Evolutionary conservation across 495 filamentous ascomycete genomes (phyloP).

Genomic region (Evernia prunastri): DNA sequence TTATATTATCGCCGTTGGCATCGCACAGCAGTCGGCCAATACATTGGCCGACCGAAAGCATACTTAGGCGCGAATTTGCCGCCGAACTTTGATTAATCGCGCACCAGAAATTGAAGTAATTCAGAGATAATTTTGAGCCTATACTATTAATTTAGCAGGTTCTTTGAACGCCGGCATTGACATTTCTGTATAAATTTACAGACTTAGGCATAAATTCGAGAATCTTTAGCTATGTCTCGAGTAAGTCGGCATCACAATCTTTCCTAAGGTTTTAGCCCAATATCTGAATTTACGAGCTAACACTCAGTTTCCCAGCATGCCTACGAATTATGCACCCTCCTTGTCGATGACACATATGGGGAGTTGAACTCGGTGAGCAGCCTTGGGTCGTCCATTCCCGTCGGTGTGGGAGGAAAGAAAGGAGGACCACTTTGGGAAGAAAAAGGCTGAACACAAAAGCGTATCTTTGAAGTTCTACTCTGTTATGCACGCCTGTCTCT

Average conservation of each 20-base stretch:
- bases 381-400: background rate
- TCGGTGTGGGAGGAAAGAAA: background rate
- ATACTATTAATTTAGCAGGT: background rate
- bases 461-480: constrained; percentile 74
- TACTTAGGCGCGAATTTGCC: background rate
- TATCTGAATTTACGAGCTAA: background rate
- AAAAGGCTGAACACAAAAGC: constrained; percentile 36
- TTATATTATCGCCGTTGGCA: background rate
- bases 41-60: background rate
- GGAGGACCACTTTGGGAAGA: background rate
- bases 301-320: constrained; percentile 42
- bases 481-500: constrained; percentile 70
- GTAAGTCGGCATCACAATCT: constrained; percentile 31
- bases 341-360: constrained; percentile 84
- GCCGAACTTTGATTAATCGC: background rate
- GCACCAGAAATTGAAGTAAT: constrained; percentile 4
- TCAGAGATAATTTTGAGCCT: constrained; percentile 4
- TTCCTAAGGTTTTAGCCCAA: background rate
- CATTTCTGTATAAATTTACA: constrained; percentile 60
- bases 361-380: constrained; percentile 81
- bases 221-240: constrained; percentile 51
- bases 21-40: background rate
- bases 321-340: constrained; percentile 77
- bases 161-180: constrained; percentile 53
- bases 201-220: constrained; percentile 65